Conservation (phyloP, 306 rosid genomes). For the Spatholobus suberectus region DNA sequence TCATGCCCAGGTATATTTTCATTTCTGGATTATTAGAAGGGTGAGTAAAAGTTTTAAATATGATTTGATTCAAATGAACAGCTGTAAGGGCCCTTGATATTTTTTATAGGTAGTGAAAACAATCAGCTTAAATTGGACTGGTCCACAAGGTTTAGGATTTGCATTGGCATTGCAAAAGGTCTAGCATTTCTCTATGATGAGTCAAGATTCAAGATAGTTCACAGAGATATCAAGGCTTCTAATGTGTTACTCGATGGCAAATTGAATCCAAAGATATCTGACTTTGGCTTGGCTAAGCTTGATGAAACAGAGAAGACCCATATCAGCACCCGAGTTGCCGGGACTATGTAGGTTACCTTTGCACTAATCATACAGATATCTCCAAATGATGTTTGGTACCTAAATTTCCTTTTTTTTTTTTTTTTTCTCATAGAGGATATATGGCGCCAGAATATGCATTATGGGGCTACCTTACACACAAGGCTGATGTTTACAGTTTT, state of each 20-base stretch:
- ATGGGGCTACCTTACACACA: constrained; percentile 71
- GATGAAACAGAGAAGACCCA: constrained; percentile 75
- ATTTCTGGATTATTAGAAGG: background rate
- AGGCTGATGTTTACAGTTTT: constrained; percentile 83
- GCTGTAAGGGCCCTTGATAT: background rate
- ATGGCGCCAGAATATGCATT: constrained; percentile 86
- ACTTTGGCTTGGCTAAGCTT: constrained; percentile 82
- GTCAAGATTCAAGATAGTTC: constrained; percentile 75
- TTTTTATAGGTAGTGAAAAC: constrained; percentile 47
- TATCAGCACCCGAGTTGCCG: constrained; percentile 78
- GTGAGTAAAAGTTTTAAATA: background rate
- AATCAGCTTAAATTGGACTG: constrained; percentile 55
- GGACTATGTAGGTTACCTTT: constrained; percentile 69
- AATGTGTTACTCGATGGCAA: constrained; percentile 71
- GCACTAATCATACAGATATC: background rate
- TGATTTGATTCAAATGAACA: background rate
- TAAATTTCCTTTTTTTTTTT: background rate
- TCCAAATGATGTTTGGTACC: background rate
- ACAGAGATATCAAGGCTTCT: constrained; percentile 82
- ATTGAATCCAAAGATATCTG: constrained; percentile 77
- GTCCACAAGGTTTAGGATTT: constrained; percentile 67
- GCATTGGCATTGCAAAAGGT: constrained; percentile 82
- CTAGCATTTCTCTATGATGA: constrained; percentile 80
- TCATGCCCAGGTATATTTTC: background rate
- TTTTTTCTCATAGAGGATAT: constrained; percentile 63